Conservation (phyloP, 345 rosid genomes). For the Brassica cretica region DNA sequence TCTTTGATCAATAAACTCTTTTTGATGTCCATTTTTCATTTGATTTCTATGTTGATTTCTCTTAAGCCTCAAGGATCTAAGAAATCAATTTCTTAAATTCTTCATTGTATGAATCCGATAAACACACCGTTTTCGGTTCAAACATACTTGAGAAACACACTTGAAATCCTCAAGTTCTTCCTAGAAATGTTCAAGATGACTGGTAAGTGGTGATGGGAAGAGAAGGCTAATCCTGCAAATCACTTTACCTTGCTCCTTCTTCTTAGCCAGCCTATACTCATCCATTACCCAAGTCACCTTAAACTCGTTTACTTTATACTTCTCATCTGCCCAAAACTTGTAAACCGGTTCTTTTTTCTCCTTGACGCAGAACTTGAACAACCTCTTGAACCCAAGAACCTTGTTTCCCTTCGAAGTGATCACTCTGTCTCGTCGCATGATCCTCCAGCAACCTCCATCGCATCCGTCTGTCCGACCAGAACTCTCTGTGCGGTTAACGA, state of each 20-base stretch:
- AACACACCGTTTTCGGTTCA: no score
- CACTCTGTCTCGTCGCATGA: neutral
- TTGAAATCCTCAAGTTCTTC: neutral
- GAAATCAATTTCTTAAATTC: no score
- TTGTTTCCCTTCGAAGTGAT: neutral
- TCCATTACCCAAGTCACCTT: conserved; percentile 10
- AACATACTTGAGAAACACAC: neutral
- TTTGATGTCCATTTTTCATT: no score
- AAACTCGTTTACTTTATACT: neutral
- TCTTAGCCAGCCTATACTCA: conserved; percentile 8
- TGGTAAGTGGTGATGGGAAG: neutral
- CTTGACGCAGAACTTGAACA: neutral
- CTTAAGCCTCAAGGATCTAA: no score
- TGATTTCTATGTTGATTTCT: no score
- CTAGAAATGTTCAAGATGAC: neutral
- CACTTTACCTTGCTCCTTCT: neutral
- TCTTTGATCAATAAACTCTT: no score
- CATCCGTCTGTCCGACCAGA: conserved; percentile 2
- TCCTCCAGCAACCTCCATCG: conserved; percentile 7
- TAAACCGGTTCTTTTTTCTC: neutral
- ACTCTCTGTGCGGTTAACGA: neutral
- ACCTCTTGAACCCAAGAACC: conserved; percentile 1
- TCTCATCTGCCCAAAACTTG: neutral
- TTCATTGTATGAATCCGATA: no score
- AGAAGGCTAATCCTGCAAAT: conserved; percentile 2